Percentiles rank a stretch among this genome's conserved stretches.
phyloP scores from a whole-genome alignment of 2,329 filamentous ascomycete genomes.

The Botrytis paeoniae region DNA sequence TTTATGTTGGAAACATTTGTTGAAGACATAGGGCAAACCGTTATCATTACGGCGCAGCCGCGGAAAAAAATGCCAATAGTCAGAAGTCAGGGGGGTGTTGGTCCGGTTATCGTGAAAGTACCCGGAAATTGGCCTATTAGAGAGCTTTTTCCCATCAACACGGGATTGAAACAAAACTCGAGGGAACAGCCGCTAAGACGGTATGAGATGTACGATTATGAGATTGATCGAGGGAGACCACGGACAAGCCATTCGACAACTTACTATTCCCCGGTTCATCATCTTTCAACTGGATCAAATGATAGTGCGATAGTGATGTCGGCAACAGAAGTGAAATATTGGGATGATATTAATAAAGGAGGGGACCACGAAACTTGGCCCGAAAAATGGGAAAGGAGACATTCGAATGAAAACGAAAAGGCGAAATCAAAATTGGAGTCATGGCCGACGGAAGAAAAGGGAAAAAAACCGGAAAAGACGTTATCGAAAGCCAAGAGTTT shows the following conservation, averaged over 20 bases:
- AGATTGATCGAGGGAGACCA: background rate
- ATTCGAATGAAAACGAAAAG: background rate
- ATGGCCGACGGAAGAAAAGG: conserved; percentile 13
- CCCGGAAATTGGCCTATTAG: conserved; percentile 5
- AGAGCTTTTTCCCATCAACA: background rate
- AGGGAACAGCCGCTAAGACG: background rate
- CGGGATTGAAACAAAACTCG: background rate
- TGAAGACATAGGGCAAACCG: conserved; percentile 13
- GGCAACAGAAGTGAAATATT: background rate
- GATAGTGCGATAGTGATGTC: conserved; percentile 20
- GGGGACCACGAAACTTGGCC: background rate
- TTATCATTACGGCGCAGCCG: background rate
- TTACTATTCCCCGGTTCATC: conserved; percentile 5
- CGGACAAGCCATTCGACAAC: conserved; percentile 10
- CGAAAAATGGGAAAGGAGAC: background rate
- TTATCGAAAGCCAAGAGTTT: conserved; percentile 19
- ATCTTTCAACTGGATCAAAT: conserved; percentile 16
- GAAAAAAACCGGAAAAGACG: conserved; percentile 14
- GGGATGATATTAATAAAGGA: conserved; percentile 4
- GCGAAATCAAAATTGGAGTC: background rate
- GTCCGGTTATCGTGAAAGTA: background rate
- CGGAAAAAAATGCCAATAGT: background rate
- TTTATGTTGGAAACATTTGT: conserved; percentile 59
- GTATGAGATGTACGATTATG: background rate
- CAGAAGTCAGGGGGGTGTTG: background rate